phyloP scores from a whole-genome alignment of 2,329 filamentous ascomycete genomes.

The Sporothrix dimorphospora region DNA sequence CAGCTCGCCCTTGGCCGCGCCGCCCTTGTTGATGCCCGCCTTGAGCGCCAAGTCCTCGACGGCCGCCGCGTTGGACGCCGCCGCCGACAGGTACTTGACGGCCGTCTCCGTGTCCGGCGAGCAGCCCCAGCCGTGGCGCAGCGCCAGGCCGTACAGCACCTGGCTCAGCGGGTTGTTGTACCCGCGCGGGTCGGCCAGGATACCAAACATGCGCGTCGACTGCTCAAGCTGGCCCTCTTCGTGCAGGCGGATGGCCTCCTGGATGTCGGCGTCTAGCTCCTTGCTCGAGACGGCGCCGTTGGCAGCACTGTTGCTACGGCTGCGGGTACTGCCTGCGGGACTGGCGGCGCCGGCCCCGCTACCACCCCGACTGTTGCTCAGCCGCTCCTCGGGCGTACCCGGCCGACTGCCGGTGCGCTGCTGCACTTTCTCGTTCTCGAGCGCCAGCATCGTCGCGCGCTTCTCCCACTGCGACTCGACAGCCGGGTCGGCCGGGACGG shows the following conservation, averaged over 20 bases:
- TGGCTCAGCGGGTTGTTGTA: constrained; percentile 93
- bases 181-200: constrained; percentile 79
- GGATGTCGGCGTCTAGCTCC: constrained; percentile 72
- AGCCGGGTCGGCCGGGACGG: constrained; percentile 10
- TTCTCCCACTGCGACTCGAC: constrained; percentile 85
- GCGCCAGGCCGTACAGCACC: constrained; percentile 89
- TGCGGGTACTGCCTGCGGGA: constrained; percentile 31
- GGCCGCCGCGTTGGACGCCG: constrained; percentile 85
- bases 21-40: constrained; percentile 89
- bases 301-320: constrained; percentile 30
- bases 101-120: constrained; percentile 70
- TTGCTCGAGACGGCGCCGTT: constrained; percentile 51
- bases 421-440: constrained; percentile 56
- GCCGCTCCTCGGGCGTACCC: constrained; percentile 43
- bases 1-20: constrained; percentile 92
- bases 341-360: constrained; percentile 10
- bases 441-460: constrained; percentile 85
- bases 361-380: constrained; percentile 39
- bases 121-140: constrained; percentile 95
- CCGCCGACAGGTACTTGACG: constrained; percentile 81
- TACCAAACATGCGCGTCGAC: constrained; percentile 84
- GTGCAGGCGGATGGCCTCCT: constrained; percentile 93
- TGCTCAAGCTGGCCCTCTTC: constrained; percentile 77
- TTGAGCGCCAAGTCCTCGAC: constrained; percentile 84
- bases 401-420: constrained; percentile 44